Evolutionary conservation across 495 filamentous ascomycete genomes (phyloP).

Genomic region (Hypoxylon perforatum): DNA sequence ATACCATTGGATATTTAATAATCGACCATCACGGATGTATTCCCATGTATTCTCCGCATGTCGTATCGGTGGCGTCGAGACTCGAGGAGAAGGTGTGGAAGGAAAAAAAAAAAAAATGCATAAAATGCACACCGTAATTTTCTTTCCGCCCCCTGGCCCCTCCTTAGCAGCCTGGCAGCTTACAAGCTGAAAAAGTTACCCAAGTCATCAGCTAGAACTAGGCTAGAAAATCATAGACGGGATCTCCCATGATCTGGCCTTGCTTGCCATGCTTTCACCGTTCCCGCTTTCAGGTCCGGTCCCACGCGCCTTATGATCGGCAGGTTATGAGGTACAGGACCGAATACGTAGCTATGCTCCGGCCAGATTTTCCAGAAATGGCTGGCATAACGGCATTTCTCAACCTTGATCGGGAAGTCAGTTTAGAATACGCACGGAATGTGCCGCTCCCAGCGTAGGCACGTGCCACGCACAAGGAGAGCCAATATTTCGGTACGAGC

Average conservation of each 20-base stretch:
- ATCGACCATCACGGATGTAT: no score
- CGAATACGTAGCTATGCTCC: slow-evolving; percentile 38
- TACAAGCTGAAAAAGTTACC: slow-evolving; percentile 19
- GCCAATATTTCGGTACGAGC: slow-evolving; percentile 19
- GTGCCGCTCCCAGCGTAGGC: slow-evolving; percentile 30
- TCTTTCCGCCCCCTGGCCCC: no score
- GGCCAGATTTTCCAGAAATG: slow-evolving; percentile 29
- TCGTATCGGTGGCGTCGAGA: slow-evolving; percentile 1
- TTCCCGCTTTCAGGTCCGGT: slow-evolving; percentile 38
- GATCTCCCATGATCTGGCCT: slow-evolving; percentile 29
- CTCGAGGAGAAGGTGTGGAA: no score
- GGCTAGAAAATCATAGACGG: slow-evolving; percentile 9
- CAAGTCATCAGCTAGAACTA: slow-evolving; percentile 6
- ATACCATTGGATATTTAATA: slow-evolving; percentile 19
- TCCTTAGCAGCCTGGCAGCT: no score
- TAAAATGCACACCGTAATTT: neutral
- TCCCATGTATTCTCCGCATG: slow-evolving; percentile 8
- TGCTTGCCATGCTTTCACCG: slow-evolving; percentile 17
- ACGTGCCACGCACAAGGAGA: slow-evolving; percentile 23
- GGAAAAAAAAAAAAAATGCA: neutral
- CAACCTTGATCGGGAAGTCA: slow-evolving; percentile 29
- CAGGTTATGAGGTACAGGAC: slow-evolving; percentile 28
- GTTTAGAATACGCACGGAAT: slow-evolving; percentile 20
- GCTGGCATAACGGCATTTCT: slow-evolving; percentile 16
- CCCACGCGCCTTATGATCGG: slow-evolving; percentile 35